Evolutionary conservation across 139 green algal species (phyloP).

Genomic region (Ulvella scutata): DNA sequence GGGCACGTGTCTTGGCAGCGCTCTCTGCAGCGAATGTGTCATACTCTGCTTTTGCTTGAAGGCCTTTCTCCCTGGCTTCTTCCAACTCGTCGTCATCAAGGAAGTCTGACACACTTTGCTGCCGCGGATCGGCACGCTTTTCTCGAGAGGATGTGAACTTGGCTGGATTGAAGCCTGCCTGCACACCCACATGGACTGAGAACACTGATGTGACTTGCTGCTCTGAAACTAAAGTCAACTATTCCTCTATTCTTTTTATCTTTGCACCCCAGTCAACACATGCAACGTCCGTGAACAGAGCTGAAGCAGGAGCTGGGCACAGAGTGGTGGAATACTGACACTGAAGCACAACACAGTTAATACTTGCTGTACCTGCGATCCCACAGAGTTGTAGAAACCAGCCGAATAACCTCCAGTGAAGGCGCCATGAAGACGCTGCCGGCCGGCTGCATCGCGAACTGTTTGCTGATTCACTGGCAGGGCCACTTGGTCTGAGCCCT

Average conservation of each 20-base stretch:
- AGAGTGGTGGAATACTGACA: no score
- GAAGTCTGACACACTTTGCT: constrained; percentile 71
- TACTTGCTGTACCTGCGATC: constrained; percentile 34
- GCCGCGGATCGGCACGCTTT: constrained; percentile 16
- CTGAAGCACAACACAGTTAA: no score
- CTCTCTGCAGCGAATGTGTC: constrained; percentile 66
- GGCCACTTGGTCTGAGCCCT: constrained; percentile 13
- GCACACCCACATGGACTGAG: neutral
- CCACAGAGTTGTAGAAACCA: constrained; percentile 91
- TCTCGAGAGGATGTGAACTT: constrained; percentile 53
- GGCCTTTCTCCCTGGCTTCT: constrained; percentile 26
- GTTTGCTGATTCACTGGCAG: constrained; percentile 49
- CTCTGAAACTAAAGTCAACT: no score
- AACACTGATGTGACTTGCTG: neutral
- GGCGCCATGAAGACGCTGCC: constrained; percentile 63
- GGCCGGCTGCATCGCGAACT: constrained; percentile 61
- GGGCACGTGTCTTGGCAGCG: constrained; percentile 16
- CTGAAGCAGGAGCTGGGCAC: no score
- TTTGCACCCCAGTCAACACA: no score
- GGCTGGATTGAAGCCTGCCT: constrained; percentile 65
- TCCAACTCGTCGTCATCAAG: constrained; percentile 88
- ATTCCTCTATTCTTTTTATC: no score
- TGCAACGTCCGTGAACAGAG: no score
- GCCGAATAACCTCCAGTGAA: constrained; percentile 90
- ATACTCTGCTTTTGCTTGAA: constrained; percentile 36